phyloP scores from a whole-genome alignment of 345 rosid genomes.

The Boechera retrofracta region DNA sequence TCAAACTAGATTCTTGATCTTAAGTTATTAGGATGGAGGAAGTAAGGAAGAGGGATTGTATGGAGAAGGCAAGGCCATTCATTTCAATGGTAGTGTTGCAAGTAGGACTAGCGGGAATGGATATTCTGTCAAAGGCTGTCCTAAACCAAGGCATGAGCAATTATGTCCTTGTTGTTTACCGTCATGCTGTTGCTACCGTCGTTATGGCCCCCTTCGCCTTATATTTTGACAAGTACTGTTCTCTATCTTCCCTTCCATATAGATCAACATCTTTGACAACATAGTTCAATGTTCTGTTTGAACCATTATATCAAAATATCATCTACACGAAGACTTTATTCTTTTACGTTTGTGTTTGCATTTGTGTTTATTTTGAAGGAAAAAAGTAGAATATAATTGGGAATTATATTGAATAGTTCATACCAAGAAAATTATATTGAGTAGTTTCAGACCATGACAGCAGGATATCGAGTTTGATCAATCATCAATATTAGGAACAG shows the following conservation, averaged over 20 bases:
- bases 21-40: constrained; percentile 21
- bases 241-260: background rate
- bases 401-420: background rate
- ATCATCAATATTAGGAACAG: background rate
- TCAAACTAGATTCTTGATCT: background rate
- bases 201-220: constrained; percentile 79
- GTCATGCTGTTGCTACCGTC: constrained; percentile 81
- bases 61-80: constrained; percentile 63
- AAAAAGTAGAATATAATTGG: background rate
- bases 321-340: background rate
- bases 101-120: constrained; percentile 91
- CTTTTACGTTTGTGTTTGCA: background rate
- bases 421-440: background rate
- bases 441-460: background rate
- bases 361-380: background rate
- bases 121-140: constrained; percentile 76
- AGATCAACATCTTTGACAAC: constrained; percentile 10
- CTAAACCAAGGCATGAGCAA: constrained; percentile 85
- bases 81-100: constrained; percentile 72
- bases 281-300: background rate
- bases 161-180: constrained; percentile 82
- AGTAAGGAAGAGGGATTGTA: constrained; percentile 36
- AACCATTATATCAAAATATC: constrained; percentile 1
- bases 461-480: background rate
- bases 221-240: constrained; percentile 62